These are phyloP conservation scores for Penicillium cinerascens DNA, from an alignment of 495 filamentous ascomycete genomes.

Conservation along the genomic window DNA sequence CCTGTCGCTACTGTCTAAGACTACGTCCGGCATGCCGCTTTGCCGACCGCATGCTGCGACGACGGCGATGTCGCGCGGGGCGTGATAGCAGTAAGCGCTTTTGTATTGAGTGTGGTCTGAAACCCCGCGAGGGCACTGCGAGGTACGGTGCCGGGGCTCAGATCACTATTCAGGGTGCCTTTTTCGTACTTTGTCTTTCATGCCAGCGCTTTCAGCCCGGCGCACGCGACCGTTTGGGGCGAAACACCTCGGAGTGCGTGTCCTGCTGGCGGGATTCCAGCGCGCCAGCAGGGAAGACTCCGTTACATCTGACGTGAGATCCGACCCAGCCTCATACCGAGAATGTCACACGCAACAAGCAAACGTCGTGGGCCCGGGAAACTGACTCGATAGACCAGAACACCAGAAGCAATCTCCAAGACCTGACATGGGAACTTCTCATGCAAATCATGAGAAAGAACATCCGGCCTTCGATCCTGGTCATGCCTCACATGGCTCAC, in stretches of 20 bases:
- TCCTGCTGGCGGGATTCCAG: constrained; percentile 9
- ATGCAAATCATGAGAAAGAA: neutral
- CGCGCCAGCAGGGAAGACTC: neutral
- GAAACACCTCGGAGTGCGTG: constrained; percentile 8
- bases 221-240: constrained; percentile 12
- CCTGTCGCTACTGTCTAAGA: constrained; percentile 38
- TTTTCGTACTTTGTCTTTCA: constrained; percentile 27
- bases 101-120: constrained; percentile 36
- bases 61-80: constrained; percentile 19
- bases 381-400: neutral
- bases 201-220: constrained; percentile 25
- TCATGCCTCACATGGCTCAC: constrained; percentile 26
- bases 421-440: neutral
- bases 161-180: constrained; percentile 18
- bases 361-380: neutral
- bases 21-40: constrained; percentile 27
- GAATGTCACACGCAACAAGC: no score
- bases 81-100: constrained; percentile 29
- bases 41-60: constrained; percentile 31
- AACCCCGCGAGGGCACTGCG: constrained; percentile 24
- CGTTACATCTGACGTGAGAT: no score
- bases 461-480: neutral
- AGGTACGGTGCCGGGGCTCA: constrained; percentile 33
- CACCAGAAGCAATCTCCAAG: neutral
- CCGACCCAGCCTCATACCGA: neutral